These are phyloP conservation scores for Macrophomina pseudophaseolina DNA, from an alignment of 2,329 filamentous ascomycete species.

Conservation along the genomic window DNA sequence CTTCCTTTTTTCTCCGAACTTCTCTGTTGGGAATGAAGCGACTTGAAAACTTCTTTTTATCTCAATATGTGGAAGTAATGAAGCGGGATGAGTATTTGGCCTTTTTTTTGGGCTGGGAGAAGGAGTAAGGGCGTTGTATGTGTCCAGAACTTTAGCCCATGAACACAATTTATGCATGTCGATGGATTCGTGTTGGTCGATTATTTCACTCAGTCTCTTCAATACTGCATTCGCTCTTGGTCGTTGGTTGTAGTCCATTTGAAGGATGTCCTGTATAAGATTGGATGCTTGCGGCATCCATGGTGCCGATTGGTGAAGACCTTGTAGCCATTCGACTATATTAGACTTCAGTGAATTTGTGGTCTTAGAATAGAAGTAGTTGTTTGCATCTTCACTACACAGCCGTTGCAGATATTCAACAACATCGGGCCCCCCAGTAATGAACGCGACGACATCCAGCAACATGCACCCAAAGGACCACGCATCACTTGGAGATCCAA, in stretches of 20 bases:
- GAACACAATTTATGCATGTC: background rate
- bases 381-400: background rate
- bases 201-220: background rate
- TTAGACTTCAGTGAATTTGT: background rate
- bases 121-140: background rate
- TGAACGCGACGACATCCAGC: background rate
- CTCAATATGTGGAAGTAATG: background rate
- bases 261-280: background rate
- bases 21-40: background rate
- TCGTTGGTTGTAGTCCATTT: background rate
- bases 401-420: background rate
- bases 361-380: background rate
- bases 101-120: too few species aligned
- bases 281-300: background rate
- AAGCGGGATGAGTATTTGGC: too few species aligned
- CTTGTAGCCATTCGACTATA: background rate
- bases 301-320: background rate
- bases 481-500: background rate
- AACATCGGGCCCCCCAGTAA: background rate
- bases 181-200: background rate
- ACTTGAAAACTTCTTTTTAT: background rate
- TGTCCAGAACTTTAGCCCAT: background rate
- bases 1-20: background rate
- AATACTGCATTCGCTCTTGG: background rate
- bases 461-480: constrained; percentile 18